These are phyloP conservation scores for Aspergillus felis DNA, from an alignment of 2,329 filamentous ascomycete species.

Conservation along the genomic window DNA sequence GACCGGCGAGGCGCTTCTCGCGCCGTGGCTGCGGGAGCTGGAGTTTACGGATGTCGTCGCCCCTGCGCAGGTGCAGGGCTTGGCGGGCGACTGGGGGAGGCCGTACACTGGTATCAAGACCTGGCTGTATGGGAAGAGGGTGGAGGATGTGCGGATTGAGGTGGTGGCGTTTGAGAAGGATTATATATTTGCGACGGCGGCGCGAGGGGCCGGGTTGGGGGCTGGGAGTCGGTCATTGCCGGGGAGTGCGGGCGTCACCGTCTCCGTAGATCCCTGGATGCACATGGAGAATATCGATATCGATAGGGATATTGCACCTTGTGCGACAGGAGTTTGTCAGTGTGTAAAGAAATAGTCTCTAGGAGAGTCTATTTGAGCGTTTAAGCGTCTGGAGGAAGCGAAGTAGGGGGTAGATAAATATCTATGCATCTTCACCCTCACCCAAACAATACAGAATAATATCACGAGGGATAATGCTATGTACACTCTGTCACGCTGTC, in stretches of 20 bases:
- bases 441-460: not conserved
- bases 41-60: conserved; percentile 59
- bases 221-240: conserved; percentile 4
- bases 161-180: conserved; percentile 56
- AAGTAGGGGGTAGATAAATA: not conserved
- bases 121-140: conserved; percentile 43
- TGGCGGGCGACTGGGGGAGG: conserved; percentile 27
- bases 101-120: conserved; percentile 46
- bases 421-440: not conserved
- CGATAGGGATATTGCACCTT: conserved; percentile 42
- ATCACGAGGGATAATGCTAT: not conserved
- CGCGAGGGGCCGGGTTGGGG: conserved; percentile 35
- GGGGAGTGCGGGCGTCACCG: not conserved
- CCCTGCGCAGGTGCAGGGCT: conserved; percentile 22
- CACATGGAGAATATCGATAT: conserved; percentile 44
- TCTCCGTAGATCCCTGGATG: conserved; percentile 31
- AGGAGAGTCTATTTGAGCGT: not conserved
- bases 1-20: conserved; percentile 60
- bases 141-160: conserved; percentile 54
- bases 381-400: not conserved
- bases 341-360: conserved; percentile 21
- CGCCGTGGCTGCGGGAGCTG: conserved; percentile 56
- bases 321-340: conserved; percentile 37
- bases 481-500: not conserved
- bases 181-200: conserved; percentile 57